These are phyloP conservation scores for Dictyostelium intermedium DNA, from an alignment of 78 protist genomes.

Conservation along the genomic window DNA sequence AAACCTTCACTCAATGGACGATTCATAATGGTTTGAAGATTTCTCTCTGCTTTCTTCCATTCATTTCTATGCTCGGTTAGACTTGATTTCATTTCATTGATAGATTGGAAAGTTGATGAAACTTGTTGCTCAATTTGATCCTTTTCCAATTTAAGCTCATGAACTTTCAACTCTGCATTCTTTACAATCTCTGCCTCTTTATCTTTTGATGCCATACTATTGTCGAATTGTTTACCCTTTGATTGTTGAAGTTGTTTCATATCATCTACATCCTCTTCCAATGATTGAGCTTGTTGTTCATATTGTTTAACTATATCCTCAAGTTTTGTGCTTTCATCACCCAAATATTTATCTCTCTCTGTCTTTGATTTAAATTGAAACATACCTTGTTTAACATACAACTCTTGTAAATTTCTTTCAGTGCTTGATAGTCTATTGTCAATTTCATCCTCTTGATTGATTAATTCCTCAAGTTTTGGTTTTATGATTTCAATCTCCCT, in stretches of 20 bases:
- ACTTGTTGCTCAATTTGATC: conserved; percentile 11
- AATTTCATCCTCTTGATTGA: not conserved
- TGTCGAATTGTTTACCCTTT: not conserved
- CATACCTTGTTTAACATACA: conserved; percentile 86
- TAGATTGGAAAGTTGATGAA: not conserved
- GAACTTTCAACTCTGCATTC: not conserved
- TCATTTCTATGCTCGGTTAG: not conserved
- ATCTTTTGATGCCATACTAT: not conserved
- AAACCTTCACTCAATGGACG: conserved; percentile 38
- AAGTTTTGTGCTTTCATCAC: conserved; percentile 45
- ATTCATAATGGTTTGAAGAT: conserved; percentile 20
- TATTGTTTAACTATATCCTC: conserved; percentile 18
- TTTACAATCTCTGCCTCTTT: not conserved
- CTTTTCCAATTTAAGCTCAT: not conserved
- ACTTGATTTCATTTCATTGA: not conserved
- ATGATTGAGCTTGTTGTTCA: not conserved
- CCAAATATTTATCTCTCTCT: conserved; percentile 86
- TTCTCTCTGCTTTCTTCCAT: conserved; percentile 19
- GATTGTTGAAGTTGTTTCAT: not conserved
- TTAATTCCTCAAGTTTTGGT: conserved; percentile 17
- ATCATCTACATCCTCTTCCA: not conserved
- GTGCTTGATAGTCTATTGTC: not conserved
- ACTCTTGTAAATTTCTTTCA: conserved; percentile 50
- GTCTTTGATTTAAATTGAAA: conserved; percentile 75
- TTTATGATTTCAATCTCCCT: not conserved